Percentiles rank a stretch among this genome's conserved stretches.
phyloP scores from a whole-genome alignment of 2,329 filamentous ascomycete species.

The Leptographium lundbergii region DNA sequence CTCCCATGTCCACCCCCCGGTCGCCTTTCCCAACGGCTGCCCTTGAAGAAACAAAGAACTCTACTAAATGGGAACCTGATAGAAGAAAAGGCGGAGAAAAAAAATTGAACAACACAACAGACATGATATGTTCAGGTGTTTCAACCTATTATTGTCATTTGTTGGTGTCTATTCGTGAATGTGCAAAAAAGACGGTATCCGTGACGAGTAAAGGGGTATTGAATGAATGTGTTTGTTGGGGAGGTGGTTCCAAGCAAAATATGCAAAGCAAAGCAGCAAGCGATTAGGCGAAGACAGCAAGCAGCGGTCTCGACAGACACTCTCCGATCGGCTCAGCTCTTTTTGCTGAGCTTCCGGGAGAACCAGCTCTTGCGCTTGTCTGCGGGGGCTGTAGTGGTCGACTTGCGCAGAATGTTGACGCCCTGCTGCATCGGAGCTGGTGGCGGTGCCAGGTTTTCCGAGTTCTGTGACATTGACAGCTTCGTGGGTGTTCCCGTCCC shows the following conservation, averaged over 20 bases:
- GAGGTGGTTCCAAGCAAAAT: neutral
- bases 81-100: neutral
- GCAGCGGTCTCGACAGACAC: neutral
- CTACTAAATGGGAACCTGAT: neutral
- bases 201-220: neutral
- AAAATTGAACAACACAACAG: neutral
- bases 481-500: conserved; percentile 18
- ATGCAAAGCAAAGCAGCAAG: neutral
- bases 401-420: conserved; percentile 14
- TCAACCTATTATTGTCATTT: neutral
- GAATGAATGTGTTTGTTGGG: neutral
- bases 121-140: neutral
- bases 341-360: conserved; percentile 65
- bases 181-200: neutral
- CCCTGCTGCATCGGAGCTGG: conserved; percentile 19
- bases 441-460: conserved; percentile 7
- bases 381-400: conserved; percentile 15
- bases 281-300: neutral
- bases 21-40: neutral
- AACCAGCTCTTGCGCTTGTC: conserved; percentile 91
- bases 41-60: neutral
- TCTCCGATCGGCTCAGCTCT: conserved; percentile 9
- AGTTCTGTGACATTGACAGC: conserved; percentile 6
- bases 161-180: neutral
- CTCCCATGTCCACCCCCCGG: neutral